Percentiles rank a stretch among this genome's conserved stretches.
Evolutionary conservation across 2,329 filamentous ascomycete genomes (phyloP).

Genomic region (Penicillium brevicompactum): DNA sequence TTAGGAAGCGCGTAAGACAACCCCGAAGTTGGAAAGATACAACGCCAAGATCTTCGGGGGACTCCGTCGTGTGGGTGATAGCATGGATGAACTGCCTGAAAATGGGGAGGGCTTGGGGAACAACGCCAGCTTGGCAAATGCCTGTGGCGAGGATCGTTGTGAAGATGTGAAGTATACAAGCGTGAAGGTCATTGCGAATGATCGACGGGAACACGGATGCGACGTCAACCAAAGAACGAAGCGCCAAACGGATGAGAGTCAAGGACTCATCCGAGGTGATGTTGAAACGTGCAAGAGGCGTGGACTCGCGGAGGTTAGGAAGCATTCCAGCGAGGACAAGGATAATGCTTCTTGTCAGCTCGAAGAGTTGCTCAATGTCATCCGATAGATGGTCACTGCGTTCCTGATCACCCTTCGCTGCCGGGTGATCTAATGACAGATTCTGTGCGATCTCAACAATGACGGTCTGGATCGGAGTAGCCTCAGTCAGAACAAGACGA

Average conservation of each 20-base stretch:
- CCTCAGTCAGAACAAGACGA: slow-evolving; percentile 87
- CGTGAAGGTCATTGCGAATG: slow-evolving; percentile 94
- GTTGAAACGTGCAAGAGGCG: slow-evolving; percentile 68
- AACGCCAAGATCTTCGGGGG: slow-evolving; percentile 44
- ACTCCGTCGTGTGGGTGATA: slow-evolving; percentile 55
- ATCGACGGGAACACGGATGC: slow-evolving; percentile 94
- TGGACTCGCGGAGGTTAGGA: slow-evolving; percentile 64
- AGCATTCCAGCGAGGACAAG: slow-evolving; percentile 85
- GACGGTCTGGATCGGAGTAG: slow-evolving; percentile 81
- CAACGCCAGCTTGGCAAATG: slow-evolving; percentile 81
- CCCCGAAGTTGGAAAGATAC: slow-evolving; percentile 74
- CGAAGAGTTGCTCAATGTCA: slow-evolving; percentile 97
- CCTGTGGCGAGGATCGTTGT: slow-evolving; percentile 87
- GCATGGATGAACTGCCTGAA: slow-evolving; percentile 86
- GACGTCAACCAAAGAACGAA: slow-evolving; percentile 89
- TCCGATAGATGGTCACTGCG: slow-evolving; percentile 81
- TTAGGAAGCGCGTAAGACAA: slow-evolving; percentile 78
- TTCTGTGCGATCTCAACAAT: slow-evolving; percentile 94
- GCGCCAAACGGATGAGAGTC: slow-evolving; percentile 73
- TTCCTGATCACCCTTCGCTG: slow-evolving; percentile 70
- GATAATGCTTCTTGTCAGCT: slow-evolving; percentile 93
- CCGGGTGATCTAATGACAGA: slow-evolving; percentile 87
- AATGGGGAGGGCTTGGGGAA: slow-evolving; percentile 86
- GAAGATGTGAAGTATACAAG: slow-evolving; percentile 96
- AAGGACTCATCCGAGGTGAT: slow-evolving; percentile 82